Evolutionary conservation across 2,329 filamentous ascomycete genomes (phyloP), one percentile per base, ranked within the genome.

Genomic region (Decorospora gaudefroyi): DNA sequence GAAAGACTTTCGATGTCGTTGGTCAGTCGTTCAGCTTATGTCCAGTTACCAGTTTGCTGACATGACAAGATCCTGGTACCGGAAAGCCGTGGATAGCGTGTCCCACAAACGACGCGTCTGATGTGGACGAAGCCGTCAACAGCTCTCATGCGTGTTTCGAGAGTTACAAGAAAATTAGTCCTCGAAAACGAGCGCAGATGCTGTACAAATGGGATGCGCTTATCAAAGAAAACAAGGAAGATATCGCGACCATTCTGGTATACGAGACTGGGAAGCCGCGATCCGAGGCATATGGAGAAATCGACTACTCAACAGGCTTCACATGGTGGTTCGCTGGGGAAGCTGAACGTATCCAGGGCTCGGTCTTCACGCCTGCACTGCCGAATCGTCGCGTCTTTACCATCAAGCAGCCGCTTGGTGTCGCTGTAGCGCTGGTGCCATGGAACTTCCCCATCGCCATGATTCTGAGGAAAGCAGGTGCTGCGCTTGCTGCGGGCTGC

Each of bases 361-460:
- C 78, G 0, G 77, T 85, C 4, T 78, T 81, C 31, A 74, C 77
- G 0, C 78, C 84, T 0, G 74, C 85, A 0, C 71, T 80, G 0
- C 81, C 86, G 0, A 81, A 82, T 21, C 75, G 87, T 4, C 76
- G 86, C 9, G 77, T 84, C 2, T 80, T 91, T 49, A 86, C 84
- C 0, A 79, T 90, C 56, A 91, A 91, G 73, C 85, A 88, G 67
- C 85, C 85, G 0, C 78, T 88, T 46, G 86, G 86, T 42, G 84
- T 87, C 8, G 77, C 80, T 0, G 85, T 79, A 0, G 85, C 85
- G 0, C 71, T 89, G 11, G 84, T 88, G 1, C 85, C 86, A 4
- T 88, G 85, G 85, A 87, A 88, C 58, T 87, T 87, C 53, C 84
- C 84, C 0, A 76, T 86, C 36, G 83, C 83, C 11, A 77, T 88